Conservation (phyloP, 306 rosid genomes). For the Vigna unguiculata region DNA sequence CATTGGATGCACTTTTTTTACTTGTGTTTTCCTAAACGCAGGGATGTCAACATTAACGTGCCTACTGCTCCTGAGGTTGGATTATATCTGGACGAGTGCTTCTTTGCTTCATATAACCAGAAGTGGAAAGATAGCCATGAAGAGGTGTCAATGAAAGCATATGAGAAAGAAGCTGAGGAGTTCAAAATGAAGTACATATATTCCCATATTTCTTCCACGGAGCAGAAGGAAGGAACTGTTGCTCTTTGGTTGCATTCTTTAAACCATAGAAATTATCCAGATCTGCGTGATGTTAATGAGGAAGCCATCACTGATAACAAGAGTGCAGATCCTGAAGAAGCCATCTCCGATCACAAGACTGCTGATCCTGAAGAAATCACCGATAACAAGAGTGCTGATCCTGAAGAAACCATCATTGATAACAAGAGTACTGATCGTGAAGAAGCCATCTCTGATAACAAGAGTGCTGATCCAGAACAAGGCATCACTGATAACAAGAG, state of each 20-base stretch:
- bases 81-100: constrained; percentile 88
- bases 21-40: constrained; percentile 37
- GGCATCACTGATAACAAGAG: background rate
- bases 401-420: background rate
- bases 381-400: background rate
- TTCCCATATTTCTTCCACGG: constrained; percentile 78
- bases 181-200: constrained; percentile 88
- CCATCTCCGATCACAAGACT: background rate
- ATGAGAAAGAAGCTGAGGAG: constrained; percentile 73
- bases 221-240: constrained; percentile 85
- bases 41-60: constrained; percentile 82
- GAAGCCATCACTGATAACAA: constrained; percentile 39
- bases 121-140: constrained; percentile 96
- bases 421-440: background rate
- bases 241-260: constrained; percentile 94
- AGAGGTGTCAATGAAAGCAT: constrained; percentile 82
- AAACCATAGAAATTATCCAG: constrained; percentile 89
- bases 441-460: background rate
- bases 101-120: constrained; percentile 82
- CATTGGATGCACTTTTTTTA: constrained; percentile 11
- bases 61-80: constrained; percentile 99
- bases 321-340: constrained; percentile 25
- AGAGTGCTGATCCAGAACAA: constrained; percentile 35
- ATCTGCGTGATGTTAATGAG: constrained; percentile 49
- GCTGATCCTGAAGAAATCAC: background rate